phyloP scores from a whole-genome alignment of 2,329 filamentous ascomycete species.

The Sarocladium kiliense region DNA sequence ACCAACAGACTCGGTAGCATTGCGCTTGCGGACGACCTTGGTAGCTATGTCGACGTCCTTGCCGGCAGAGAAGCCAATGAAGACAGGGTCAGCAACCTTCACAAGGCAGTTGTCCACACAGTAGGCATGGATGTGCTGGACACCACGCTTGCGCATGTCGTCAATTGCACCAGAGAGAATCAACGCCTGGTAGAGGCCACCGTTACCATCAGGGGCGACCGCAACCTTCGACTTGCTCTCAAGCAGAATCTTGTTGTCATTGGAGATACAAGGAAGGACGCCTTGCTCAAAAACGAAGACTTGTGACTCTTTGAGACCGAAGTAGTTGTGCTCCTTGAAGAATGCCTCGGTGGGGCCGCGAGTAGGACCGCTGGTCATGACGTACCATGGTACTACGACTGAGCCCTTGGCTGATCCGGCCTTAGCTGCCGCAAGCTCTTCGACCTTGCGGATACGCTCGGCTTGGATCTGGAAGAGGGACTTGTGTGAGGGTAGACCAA shows the following conservation, averaged over 20 bases:
- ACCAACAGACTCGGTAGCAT: conserved; percentile 91
- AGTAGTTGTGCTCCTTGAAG: conserved; percentile 86
- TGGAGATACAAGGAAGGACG: conserved; percentile 92
- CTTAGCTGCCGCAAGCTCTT: conserved; percentile 72
- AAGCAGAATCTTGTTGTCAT: conserved; percentile 94
- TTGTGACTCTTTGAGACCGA: conserved; percentile 80
- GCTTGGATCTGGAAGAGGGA: conserved; percentile 97
- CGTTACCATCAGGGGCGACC: conserved; percentile 95
- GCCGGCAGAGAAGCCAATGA: conserved; percentile 86
- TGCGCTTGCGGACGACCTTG: conserved; percentile 98
- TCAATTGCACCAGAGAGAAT: conserved; percentile 72
- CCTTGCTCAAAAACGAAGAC: conserved; percentile 95
- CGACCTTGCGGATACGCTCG: conserved; percentile 83
- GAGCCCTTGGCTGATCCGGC: conserved; percentile 51
- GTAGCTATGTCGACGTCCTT: conserved; percentile 93
- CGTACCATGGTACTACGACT: conserved; percentile 79
- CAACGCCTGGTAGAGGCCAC: conserved; percentile 91
- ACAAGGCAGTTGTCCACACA: conserved; percentile 99
- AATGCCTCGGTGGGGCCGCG: conserved; percentile 87
- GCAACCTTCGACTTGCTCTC: conserved; percentile 88
- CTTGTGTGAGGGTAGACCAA: conserved; percentile 87
- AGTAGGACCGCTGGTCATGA: conserved; percentile 98
- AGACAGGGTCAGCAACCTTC: conserved; percentile 93
- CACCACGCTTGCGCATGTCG: conserved; percentile 83
- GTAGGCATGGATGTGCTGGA: conserved; percentile 95